These are phyloP conservation scores for Santalum album DNA, from an alignment of 164 flowering plant species.

Conservation along the genomic window DNA sequence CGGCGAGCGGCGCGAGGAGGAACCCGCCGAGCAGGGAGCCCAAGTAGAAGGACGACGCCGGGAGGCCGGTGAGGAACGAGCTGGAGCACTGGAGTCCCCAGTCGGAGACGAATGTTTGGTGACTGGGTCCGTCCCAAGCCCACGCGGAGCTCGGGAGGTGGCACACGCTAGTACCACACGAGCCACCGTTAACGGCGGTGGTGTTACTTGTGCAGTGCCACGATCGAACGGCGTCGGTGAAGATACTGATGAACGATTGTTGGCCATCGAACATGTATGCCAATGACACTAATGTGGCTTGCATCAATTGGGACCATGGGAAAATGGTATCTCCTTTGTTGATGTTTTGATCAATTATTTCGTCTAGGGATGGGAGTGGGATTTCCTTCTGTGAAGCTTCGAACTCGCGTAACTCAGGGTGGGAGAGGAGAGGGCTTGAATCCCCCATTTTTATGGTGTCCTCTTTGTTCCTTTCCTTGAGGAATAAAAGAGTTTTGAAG, in stretches of 20 bases:
- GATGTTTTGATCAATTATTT: not conserved
- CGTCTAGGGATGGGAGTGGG: conserved; percentile 1
- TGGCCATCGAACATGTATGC: conserved; percentile 11
- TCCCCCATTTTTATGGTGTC: not conserved
- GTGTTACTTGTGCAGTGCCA: not conserved
- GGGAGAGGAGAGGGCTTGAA: not conserved
- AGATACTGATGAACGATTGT: conserved; percentile 1
- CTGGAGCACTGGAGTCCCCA: not conserved
- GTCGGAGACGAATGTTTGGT: not conserved
- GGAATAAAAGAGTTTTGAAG: no score
- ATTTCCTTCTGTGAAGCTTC: not conserved
- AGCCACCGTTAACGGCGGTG: not conserved
- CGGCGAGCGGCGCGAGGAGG: conserved; percentile 1
- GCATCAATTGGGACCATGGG: not conserved
- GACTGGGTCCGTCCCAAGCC: no score
- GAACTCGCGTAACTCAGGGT: not conserved
- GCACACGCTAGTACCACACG: not conserved
- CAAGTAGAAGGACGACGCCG: conserved; percentile 1
- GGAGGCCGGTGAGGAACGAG: not conserved
- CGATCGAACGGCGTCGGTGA: conserved; percentile 1
- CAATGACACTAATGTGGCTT: not conserved
- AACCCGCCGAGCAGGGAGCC: not conserved
- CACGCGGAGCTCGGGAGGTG: not conserved
- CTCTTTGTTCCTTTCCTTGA: no score
- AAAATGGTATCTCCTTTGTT: not conserved